phyloP scores from a whole-genome alignment of 106 monocot species.

The Dendrobium chrysotoxum region DNA sequence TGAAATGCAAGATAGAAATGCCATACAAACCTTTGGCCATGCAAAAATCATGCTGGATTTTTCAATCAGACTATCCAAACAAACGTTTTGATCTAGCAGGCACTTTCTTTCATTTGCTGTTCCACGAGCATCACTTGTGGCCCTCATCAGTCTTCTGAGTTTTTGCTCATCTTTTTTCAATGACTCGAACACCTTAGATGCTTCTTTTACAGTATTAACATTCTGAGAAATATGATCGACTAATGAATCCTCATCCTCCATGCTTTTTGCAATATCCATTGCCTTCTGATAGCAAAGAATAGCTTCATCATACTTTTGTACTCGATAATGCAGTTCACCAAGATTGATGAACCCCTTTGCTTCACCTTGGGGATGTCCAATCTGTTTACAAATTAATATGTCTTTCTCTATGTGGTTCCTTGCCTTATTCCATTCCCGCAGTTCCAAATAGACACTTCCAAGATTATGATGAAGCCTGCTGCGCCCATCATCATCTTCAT shows the following conservation, averaged over 20 bases:
- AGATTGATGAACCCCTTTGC: slow-evolving; percentile 91
- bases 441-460: slow-evolving; percentile 68
- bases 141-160: slow-evolving; percentile 60
- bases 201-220: slow-evolving; percentile 65
- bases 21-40: slow-evolving; percentile 70
- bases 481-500: slow-evolving; percentile 70
- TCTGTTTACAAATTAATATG: slow-evolving; percentile 77
- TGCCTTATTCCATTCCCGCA: slow-evolving; percentile 72
- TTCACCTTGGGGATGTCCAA: slow-evolving; percentile 77
- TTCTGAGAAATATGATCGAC: slow-evolving; percentile 71
- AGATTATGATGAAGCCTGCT: slow-evolving; percentile 91
- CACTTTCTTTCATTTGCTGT: slow-evolving; percentile 69
- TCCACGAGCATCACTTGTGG: slow-evolving; percentile 45
- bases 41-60: slow-evolving; percentile 56
- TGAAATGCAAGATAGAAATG: neutral
- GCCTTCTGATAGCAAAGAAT: slow-evolving; percentile 79
- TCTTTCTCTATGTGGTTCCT: slow-evolving; percentile 79
- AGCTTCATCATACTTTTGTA: slow-evolving; percentile 83
- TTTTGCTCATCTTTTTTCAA: slow-evolving; percentile 71
- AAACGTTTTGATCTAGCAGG: slow-evolving; percentile 50
- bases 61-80: slow-evolving; percentile 67
- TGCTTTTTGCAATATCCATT: slow-evolving; percentile 44
- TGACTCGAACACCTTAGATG: slow-evolving; percentile 48
- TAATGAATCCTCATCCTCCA: slow-evolving; percentile 86
- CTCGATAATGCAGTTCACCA: slow-evolving; percentile 67